phyloP scores from a whole-genome alignment of 768 basidiomycete species.

The Paxillus involutus region DNA sequence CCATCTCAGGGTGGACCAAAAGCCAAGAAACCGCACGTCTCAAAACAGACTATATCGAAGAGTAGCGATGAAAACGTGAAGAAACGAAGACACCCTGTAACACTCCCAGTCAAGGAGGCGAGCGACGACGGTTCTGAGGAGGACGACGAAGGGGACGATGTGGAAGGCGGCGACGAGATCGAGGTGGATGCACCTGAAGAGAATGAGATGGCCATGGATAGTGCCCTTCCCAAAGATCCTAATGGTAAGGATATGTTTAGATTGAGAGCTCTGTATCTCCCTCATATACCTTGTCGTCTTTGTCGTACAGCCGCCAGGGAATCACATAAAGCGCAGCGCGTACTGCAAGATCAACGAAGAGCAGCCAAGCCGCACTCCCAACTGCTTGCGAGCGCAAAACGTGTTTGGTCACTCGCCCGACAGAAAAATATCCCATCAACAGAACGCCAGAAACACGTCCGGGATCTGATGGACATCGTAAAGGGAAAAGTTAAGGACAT shows the following conservation, averaged over 20 bases:
- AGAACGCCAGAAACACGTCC: conserved; percentile 75
- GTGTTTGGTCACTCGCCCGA: conserved; percentile 73
- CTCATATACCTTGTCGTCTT: conserved; percentile 2
- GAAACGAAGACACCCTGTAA: conserved; percentile 65
- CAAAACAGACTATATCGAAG: conserved; percentile 28
- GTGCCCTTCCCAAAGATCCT: conserved; percentile 45
- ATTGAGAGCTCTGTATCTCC: not conserved
- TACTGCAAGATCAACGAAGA: conserved; percentile 63
- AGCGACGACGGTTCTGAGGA: conserved; percentile 38
- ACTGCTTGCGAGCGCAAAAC: conserved; percentile 70
- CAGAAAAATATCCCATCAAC: conserved; percentile 67
- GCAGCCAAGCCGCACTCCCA: conserved; percentile 78
- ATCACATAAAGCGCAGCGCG: conserved; percentile 71
- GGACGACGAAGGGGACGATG: conserved; percentile 37
- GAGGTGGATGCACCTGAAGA: conserved; percentile 17
- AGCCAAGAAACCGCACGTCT: conserved; percentile 53
- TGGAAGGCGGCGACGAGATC: conserved; percentile 31
- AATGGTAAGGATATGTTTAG: conserved; percentile 46
- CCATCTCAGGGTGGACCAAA: conserved; percentile 46
- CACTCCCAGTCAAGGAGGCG: conserved; percentile 34
- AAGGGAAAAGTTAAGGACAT: conserved; percentile 84
- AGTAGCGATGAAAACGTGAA: conserved; percentile 36
- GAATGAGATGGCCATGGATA: conserved; percentile 33
- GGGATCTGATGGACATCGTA: conserved; percentile 71
- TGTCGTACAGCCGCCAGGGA: conserved; percentile 53